These are phyloP conservation scores for Pistacia vera DNA, from an alignment of 345 rosid genomes.

Conservation along the genomic window DNA sequence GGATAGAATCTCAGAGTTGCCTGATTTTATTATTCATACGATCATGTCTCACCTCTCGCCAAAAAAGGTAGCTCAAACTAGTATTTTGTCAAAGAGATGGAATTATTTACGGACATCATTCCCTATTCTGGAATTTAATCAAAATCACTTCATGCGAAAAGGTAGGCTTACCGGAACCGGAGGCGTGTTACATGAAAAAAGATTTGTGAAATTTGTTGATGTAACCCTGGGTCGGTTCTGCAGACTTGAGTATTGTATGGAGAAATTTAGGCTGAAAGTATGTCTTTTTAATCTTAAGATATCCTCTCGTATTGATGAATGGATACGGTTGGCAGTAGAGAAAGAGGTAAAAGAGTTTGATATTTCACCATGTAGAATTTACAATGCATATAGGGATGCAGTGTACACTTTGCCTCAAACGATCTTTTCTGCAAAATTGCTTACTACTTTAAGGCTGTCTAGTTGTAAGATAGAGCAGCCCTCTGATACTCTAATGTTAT, in stretches of 20 bases:
- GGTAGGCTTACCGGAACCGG: too few relatives aligned
- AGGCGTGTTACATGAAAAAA: too few relatives aligned
- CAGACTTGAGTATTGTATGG: neutral
- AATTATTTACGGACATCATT: neutral
- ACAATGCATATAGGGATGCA: too few relatives aligned
- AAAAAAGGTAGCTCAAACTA: conserved; percentile 1
- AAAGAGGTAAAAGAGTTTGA: neutral
- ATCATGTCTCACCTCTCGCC: neutral
- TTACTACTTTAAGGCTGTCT: neutral
- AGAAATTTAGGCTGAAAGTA: neutral
- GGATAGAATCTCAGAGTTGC: conserved; percentile 1
- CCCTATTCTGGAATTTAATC: neutral
- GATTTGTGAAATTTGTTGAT: neutral
- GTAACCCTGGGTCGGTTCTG: neutral
- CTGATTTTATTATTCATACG: neutral
- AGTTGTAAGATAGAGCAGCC: neutral
- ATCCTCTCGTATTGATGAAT: neutral
- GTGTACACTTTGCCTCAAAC: neutral
- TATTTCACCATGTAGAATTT: too few relatives aligned
- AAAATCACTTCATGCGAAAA: neutral
- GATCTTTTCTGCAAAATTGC: neutral
- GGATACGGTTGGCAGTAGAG: neutral
- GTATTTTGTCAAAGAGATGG: conserved; percentile 10
- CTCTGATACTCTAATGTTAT: neutral
- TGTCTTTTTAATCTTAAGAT: neutral